These are phyloP conservation scores for Datura wrightii DNA, from an alignment of 257 asterid species.

Conservation along the genomic window DNA sequence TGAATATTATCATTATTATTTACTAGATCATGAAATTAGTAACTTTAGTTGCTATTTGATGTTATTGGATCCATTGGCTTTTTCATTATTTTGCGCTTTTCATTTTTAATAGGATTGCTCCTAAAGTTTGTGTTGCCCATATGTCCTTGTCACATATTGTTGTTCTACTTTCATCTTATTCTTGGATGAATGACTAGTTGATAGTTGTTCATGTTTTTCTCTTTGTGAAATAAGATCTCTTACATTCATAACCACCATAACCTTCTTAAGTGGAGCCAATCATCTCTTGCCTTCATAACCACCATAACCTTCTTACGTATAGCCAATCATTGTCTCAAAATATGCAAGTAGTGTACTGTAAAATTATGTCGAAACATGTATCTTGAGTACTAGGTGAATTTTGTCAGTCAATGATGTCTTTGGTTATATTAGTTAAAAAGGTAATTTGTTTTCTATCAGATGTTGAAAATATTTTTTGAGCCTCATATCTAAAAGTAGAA, in stretches of 20 bases:
- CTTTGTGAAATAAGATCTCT: neutral
- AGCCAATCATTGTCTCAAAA: neutral
- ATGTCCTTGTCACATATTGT: neutral
- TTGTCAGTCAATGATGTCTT: no score
- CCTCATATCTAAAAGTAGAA: no score
- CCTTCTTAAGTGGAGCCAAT: neutral
- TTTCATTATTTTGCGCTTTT: neutral
- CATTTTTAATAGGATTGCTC: neutral
- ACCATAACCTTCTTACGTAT: no score
- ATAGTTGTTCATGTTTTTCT: neutral
- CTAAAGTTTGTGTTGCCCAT: neutral
- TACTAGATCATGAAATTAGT: neutral
- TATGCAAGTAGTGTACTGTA: neutral
- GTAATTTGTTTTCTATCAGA: no score
- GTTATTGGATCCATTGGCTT: neutral
- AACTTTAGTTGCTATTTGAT: neutral
- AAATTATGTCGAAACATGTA: neutral
- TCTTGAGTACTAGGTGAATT: no score
- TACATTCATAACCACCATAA: neutral
- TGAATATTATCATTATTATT: neutral
- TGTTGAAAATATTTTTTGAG: no score
- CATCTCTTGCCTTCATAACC: no score
- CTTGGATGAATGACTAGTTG: neutral
- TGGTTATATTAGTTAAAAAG: no score
- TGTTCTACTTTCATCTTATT: neutral